Conservation (phyloP, 1,284 basidiomycete species). For the Trichosporon coremiiforme region DNA sequence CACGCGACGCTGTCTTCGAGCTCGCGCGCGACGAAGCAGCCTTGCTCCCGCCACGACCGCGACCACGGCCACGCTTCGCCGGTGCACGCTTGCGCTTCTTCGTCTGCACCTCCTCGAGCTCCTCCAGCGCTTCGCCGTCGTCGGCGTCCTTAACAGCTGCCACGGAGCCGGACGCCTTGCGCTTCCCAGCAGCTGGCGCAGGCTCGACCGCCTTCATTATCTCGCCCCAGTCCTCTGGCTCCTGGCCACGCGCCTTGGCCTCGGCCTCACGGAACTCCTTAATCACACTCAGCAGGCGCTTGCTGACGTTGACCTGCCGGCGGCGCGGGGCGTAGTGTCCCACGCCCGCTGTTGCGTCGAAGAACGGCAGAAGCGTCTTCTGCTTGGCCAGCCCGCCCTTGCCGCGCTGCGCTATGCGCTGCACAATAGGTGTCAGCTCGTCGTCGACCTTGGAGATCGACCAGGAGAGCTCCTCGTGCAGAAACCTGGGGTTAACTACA, state of each 20-base stretch:
- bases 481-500: slow-evolving; percentile 63
- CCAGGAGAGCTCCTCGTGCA: slow-evolving; percentile 87
- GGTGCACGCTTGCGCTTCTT: slow-evolving; percentile 8
- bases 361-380: slow-evolving; percentile 64
- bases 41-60: not conserved
- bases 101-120: slow-evolving; percentile 1
- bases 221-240: slow-evolving; percentile 44
- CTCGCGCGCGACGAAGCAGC: not conserved
- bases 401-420: slow-evolving; percentile 77
- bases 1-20: not conserved
- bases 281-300: slow-evolving; percentile 86
- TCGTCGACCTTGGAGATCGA: slow-evolving; percentile 83
- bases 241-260: slow-evolving; percentile 38
- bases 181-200: slow-evolving; percentile 45
- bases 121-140: not conserved
- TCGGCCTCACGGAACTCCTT: slow-evolving; percentile 71
- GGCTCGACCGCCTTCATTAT: slow-evolving; percentile 52
- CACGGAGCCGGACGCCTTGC: slow-evolving; percentile 25
- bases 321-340: slow-evolving; percentile 70
- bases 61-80: not conserved
- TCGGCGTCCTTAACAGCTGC: not conserved
- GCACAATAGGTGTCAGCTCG: slow-evolving; percentile 88
- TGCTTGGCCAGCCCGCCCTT: slow-evolving; percentile 64
- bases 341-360: slow-evolving; percentile 59
- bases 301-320: slow-evolving; percentile 74